Conservation (phyloP, 495 filamentous ascomycete genomes). For the Pyrenopolyporus hunteri region DNA sequence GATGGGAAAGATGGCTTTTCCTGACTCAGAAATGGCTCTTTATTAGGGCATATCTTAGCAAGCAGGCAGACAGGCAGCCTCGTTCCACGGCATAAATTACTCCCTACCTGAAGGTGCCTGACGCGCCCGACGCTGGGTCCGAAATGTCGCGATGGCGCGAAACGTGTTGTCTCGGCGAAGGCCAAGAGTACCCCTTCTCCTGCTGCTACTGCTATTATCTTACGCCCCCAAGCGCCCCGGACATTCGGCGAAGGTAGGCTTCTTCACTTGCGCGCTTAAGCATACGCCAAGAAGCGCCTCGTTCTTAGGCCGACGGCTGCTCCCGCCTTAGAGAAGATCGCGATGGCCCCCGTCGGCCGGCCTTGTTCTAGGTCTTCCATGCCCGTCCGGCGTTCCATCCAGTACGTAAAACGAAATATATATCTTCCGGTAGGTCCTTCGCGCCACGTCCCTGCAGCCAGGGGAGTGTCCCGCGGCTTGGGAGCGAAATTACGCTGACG, state of each 20-base stretch:
- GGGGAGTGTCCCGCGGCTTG: background rate
- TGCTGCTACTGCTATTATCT: background rate
- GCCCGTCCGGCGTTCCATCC: constrained; percentile 23
- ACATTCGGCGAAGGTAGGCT: background rate
- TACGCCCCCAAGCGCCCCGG: background rate
- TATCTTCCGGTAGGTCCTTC: background rate
- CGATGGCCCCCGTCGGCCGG: background rate
- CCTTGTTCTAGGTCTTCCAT: background rate
- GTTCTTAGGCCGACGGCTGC: constrained; percentile 14
- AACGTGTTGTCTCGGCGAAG: background rate
- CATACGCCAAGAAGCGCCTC: background rate
- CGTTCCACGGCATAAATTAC: constrained; percentile 25
- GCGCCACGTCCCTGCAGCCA: too few relatives aligned
- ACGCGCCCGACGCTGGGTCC: background rate
- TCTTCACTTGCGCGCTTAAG: constrained; percentile 6
- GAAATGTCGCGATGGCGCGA: constrained; percentile 7
- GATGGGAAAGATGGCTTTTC: constrained; percentile 5
- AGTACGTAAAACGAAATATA: constrained; percentile 28
- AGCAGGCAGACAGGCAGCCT: constrained; percentile 2
- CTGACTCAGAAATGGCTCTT: constrained; percentile 7
- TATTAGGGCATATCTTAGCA: constrained; percentile 2
- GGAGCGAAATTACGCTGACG: constrained; percentile 27
- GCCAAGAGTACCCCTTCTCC: background rate
- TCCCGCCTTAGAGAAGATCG: constrained; percentile 12
- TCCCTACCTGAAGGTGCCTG: background rate